Conservation (phyloP, 805 yeast genomes). For the Saturnispora halmiae region DNA sequence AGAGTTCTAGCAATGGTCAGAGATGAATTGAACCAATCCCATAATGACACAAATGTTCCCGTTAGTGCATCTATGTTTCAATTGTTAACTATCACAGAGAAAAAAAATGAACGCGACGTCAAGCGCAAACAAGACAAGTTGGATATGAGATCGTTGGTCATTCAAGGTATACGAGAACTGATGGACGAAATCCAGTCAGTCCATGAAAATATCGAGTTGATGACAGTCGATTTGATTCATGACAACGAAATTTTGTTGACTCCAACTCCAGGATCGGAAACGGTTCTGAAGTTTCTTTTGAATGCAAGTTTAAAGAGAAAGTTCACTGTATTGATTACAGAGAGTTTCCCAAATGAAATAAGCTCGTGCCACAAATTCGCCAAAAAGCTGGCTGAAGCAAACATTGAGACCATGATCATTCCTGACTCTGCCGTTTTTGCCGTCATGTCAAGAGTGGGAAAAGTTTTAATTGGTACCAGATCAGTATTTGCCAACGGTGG, state of each 20-base stretch:
- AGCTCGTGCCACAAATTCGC: conserved; percentile 71
- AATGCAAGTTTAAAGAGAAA: conserved; percentile 84
- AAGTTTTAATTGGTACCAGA: conserved; percentile 86
- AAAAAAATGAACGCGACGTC: conserved; percentile 11
- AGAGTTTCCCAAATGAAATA: conserved; percentile 85
- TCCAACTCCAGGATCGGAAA: conserved; percentile 90
- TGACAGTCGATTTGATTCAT: conserved; percentile 89
- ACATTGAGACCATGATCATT: conserved; percentile 80
- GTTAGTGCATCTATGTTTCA: conserved; percentile 83
- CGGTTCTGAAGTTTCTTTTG: conserved; percentile 77
- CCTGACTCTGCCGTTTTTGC: conserved; percentile 93
- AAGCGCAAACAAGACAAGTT: conserved; percentile 24
- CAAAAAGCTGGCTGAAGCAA: conserved; percentile 66
- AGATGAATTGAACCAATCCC: conserved; percentile 56
- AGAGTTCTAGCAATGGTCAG: conserved; percentile 79
- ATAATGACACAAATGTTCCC: conserved; percentile 30
- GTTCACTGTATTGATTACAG: conserved; percentile 87
- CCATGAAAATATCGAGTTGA: conserved; percentile 83
- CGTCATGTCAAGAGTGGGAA: conserved; percentile 94
- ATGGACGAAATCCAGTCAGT: conserved; percentile 85
- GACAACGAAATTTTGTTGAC: conserved; percentile 79
- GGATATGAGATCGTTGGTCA: conserved; percentile 76
- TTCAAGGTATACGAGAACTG: conserved; percentile 86
- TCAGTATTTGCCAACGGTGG: conserved; percentile 97
- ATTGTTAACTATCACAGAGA: conserved; percentile 46